Conservation (phyloP, 768 basidiomycete genomes). For the Tulasnella sp. region DNA sequence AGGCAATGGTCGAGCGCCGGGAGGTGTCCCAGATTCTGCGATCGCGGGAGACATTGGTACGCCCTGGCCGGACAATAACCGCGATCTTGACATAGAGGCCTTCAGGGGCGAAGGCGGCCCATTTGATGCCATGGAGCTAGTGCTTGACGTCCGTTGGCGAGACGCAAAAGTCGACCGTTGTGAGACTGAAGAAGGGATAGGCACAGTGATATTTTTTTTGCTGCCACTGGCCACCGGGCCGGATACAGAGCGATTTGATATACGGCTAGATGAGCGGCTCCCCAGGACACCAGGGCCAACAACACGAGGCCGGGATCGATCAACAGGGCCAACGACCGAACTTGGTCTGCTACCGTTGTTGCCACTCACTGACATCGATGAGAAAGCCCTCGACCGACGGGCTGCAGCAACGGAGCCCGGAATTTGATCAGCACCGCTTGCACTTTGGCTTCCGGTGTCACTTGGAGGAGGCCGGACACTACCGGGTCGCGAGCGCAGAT, state of each 20-base stretch:
- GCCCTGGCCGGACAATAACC: not conserved
- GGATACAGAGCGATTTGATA: conserved; percentile 48
- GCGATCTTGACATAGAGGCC: not conserved
- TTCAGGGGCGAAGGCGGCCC: conserved; percentile 23
- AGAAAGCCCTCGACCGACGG: not conserved
- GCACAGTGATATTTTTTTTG: not conserved
- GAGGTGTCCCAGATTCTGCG: not conserved
- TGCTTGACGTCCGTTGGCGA: conserved; percentile 68
- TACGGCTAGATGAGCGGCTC: conserved; percentile 46
- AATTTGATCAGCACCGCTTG: not conserved
- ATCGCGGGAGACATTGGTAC: not conserved
- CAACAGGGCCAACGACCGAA: not conserved
- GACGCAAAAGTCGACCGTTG: conserved; percentile 66
- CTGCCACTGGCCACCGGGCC: conserved; percentile 38
- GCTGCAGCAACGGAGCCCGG: too few species aligned
- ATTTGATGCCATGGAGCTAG: conserved; percentile 32
- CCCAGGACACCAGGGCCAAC: not conserved
- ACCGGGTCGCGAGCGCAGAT: conserved; percentile 12
- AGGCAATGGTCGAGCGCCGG: not conserved
- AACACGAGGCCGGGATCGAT: not conserved
- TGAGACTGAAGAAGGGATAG: conserved; percentile 29
- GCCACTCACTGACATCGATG: not conserved
- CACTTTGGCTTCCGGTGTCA: not conserved
- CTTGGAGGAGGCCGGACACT: conserved; percentile 1
- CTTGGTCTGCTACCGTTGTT: not conserved